These are phyloP conservation scores for Podospora australis DNA, from an alignment of 495 filamentous ascomycete genomes.

Conservation along the genomic window DNA sequence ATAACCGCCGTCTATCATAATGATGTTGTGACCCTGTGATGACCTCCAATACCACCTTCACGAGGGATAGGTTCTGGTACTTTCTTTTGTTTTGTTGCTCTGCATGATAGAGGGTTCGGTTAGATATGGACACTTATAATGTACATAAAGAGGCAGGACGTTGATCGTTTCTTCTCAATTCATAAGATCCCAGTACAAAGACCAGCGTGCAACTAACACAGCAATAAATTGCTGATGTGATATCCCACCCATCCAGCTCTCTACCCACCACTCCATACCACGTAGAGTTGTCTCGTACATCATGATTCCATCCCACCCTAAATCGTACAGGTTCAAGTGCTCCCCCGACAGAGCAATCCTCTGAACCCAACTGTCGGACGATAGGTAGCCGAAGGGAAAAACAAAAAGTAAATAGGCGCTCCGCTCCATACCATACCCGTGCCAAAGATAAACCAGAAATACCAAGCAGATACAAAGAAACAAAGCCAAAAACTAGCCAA, in stretches of 20 bases:
- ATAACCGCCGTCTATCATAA: no score
- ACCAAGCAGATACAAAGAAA: no score
- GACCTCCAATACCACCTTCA: not conserved
- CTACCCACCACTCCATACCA: no score
- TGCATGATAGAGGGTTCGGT: no score
- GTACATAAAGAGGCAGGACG: not conserved
- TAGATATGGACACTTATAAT: no score
- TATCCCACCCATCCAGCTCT: not conserved
- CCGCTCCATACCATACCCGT: not conserved
- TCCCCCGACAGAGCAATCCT: not conserved
- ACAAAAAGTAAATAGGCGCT: not conserved
- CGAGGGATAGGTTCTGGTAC: not conserved
- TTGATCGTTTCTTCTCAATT: no score
- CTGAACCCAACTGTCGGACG: not conserved
- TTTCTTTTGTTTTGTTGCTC: not conserved
- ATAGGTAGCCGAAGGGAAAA: not conserved
- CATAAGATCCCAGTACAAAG: not conserved
- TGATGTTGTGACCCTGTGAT: not conserved
- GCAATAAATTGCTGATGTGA: not conserved
- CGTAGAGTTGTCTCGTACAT: no score
- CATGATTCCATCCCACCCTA: not conserved
- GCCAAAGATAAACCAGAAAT: not conserved
- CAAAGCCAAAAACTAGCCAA: not conserved
- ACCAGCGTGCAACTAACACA: not conserved
- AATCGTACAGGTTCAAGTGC: not conserved